Evolutionary conservation across 2,329 filamentous ascomycete genomes (phyloP).

Genomic region (Colletotrichum lupini): DNA sequence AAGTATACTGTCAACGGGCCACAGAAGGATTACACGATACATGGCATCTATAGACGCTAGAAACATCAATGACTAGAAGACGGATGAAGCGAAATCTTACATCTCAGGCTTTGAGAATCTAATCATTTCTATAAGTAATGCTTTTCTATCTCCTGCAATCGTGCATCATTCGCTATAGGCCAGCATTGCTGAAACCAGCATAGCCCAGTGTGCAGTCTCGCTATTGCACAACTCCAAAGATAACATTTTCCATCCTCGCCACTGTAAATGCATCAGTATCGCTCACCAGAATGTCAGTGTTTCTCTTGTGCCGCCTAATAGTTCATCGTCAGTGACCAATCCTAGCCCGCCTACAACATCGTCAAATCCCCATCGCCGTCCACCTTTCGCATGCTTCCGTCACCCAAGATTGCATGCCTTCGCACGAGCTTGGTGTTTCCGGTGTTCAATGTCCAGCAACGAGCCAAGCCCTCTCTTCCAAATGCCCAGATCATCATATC

Average conservation of each 20-base stretch:
- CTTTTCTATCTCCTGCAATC: not conserved
- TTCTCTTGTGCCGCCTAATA: not conserved
- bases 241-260: constrained; percentile 25
- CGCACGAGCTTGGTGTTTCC: constrained; percentile 34
- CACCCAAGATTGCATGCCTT: constrained; percentile 38
- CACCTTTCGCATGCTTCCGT: constrained; percentile 46
- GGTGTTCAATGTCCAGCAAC: constrained; percentile 45
- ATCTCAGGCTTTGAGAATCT: not conserved
- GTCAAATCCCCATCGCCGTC: constrained; percentile 45
- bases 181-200: constrained; percentile 22
- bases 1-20: constrained; percentile 76
- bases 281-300: no score
- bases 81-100: not conserved
- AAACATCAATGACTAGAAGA: not conserved
- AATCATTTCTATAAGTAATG: constrained; percentile 5
- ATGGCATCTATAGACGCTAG: constrained; percentile 61
- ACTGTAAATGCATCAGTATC: not conserved
- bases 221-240: constrained; percentile 46
- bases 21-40: constrained; percentile 77
- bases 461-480: constrained; percentile 46
- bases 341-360: constrained; percentile 40
- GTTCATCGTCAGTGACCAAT: not conserved
- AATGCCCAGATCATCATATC: constrained; percentile 50
- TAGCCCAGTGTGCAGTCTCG: constrained; percentile 52
- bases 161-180: not conserved